A percentile compares a stretch with the other conserved stretches of the same genome.
These are phyloP conservation scores for Backusella sp. DNA, from an alignment of 192 early-diverging fungal species.

Conservation along the genomic window DNA sequence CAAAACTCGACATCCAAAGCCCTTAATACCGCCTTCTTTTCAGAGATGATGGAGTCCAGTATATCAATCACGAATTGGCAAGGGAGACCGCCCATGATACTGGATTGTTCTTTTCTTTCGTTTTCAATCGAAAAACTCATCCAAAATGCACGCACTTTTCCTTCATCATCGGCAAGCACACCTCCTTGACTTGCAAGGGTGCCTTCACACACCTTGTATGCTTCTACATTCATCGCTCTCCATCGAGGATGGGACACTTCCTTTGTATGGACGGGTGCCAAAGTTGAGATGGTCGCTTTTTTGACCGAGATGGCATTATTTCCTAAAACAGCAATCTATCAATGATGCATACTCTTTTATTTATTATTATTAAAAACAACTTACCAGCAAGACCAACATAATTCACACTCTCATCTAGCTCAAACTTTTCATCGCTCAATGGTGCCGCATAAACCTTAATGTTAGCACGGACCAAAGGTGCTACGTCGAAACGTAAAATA, in stretches of 20 bases:
- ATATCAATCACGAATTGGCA: conserved; percentile 43
- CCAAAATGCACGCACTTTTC: conserved; percentile 63
- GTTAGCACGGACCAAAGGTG: conserved; percentile 64
- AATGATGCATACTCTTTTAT: too few relatives aligned
- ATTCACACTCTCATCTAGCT: conserved; percentile 57
- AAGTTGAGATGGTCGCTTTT: conserved; percentile 53
- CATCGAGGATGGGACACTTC: conserved; percentile 63
- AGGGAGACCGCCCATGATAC: conserved; percentile 59
- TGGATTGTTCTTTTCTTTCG: conserved; percentile 50
- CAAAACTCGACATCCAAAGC: conserved; percentile 61
- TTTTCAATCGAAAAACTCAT: conserved; percentile 65
- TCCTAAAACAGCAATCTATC: background rate
- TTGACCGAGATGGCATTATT: conserved; percentile 54
- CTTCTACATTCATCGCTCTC: conserved; percentile 51
- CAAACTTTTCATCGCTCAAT: conserved; percentile 50
- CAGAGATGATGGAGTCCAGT: conserved; percentile 45
- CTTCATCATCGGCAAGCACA: conserved; percentile 56
- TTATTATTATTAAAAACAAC: background rate
- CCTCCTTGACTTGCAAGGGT: conserved; percentile 66
- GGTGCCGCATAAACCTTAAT: conserved; percentile 50
- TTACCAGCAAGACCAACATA: conserved; percentile 54
- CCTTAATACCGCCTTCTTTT: conserved; percentile 46
- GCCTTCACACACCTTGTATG: conserved; percentile 63
- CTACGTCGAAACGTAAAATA: conserved; percentile 76
- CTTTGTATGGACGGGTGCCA: conserved; percentile 57